These are phyloP conservation scores for Hirsutella thompsonii DNA, from an alignment of 2,329 filamentous ascomycete species.

Conservation along the genomic window DNA sequence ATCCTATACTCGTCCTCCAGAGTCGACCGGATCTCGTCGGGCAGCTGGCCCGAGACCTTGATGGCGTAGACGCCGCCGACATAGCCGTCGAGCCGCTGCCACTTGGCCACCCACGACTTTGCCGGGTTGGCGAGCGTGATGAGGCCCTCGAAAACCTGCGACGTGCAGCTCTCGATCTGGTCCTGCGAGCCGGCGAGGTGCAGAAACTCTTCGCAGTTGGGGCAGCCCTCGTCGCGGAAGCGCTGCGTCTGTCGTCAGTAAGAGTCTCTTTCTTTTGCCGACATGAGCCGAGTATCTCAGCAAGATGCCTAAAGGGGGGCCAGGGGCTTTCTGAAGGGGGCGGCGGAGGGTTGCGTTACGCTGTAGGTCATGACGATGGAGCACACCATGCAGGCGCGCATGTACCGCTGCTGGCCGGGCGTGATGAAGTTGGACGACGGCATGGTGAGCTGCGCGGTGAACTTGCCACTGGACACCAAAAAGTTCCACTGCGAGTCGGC, in stretches of 20 bases:
- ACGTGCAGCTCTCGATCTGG: conserved; percentile 83
- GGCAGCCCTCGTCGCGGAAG: conserved; percentile 80
- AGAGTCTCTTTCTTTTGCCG: no score
- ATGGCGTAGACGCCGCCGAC: conserved; percentile 84
- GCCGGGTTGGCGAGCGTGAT: conserved; percentile 75
- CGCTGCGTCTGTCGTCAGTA: no score
- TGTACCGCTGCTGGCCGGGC: conserved; percentile 65
- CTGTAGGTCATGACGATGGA: conserved; percentile 77
- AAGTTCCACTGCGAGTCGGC: no score
- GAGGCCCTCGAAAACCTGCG: conserved; percentile 87
- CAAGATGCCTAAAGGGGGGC: neutral
- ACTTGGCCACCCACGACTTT: conserved; percentile 89
- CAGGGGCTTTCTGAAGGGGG: neutral
- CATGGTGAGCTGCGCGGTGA: no score
- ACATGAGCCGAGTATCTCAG: no score
- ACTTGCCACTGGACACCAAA: no score
- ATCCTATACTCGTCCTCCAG: conserved; percentile 52
- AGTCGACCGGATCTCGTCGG: conserved; percentile 48
- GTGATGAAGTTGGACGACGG: conserved; percentile 47
- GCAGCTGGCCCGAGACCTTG: conserved; percentile 76
- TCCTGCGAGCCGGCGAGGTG: conserved; percentile 69
- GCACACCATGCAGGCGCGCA: conserved; percentile 98
- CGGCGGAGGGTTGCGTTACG: conserved; percentile 32
- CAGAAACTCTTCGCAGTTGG: conserved; percentile 92
- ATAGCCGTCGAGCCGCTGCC: conserved; percentile 84